Evolutionary conservation across 2,329 filamentous ascomycete species (phyloP), one percentile per base, ranked within the genome.

Genomic region (Diaporthe vexans): DNA sequence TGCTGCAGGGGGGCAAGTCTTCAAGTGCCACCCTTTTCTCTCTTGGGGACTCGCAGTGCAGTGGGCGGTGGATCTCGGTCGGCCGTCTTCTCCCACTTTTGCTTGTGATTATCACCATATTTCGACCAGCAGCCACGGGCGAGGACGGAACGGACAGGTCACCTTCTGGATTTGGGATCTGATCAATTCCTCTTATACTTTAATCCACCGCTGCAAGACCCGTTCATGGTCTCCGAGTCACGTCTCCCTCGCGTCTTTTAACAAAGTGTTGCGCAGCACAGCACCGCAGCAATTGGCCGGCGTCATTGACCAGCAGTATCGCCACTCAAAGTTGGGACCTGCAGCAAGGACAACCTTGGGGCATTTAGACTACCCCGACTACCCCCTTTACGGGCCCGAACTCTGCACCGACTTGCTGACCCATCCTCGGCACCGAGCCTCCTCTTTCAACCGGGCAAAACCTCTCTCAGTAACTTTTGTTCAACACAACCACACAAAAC

Each of bases 91-190:
- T 52, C 58, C 52, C 71, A 72, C 29, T 54, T 35, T 69, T 58
- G 72, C 72, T 61, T 70, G 72, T 73, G 72, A 73, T 70, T 48
- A 70, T 73, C 72, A 74, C 46, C 65, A 74, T 51, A 69, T 69
- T 52, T 43, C 40, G 26, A 46, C 43, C 51, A 57, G 40, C 72
- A 29, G 19, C 35, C 19, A 73, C 46, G 10, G 56, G 58, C 35
- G 51, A 68, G 15, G 15, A 63, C 24, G 57, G 35, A 61, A 35
- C 58, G 29, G 52, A 65, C 46, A 57, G 57, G 65, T 51, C 43
- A 37, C 2, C 24, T 65, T 40, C 29, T 58, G 57, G 13, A n/a
- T 21, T 54, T n/a, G 57, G 57, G 46, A 72, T 43, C 46, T 52
- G 46, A 67, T 67, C 63, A 52, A 37, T 40, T 26, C 19, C 26